Percentiles rank a stretch among this genome's conserved stretches.
These are phyloP conservation scores for Millerozyma miso DNA, from an alignment of 805 yeast species.

Conservation along the genomic window DNA sequence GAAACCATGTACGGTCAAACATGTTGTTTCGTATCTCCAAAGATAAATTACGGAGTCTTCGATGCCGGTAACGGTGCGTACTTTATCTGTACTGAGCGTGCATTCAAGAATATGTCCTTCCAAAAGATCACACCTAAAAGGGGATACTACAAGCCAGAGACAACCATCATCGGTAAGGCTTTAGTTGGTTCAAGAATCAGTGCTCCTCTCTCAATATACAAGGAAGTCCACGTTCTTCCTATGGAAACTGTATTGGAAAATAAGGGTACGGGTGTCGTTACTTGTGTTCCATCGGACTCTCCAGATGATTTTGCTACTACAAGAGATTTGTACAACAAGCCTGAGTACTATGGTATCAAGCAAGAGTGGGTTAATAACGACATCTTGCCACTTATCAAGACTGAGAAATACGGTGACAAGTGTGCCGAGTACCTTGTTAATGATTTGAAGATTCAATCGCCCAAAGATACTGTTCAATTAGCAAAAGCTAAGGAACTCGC, in stretches of 20 bases:
- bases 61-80: constrained; percentile 74
- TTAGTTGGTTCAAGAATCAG: constrained; percentile 82
- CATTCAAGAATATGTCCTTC: constrained; percentile 95
- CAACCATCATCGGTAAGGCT: constrained; percentile 60
- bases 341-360: constrained; percentile 83
- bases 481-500: constrained; percentile 93
- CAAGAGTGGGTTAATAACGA: constrained; percentile 82
- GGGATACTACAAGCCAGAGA: constrained; percentile 65
- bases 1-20: constrained; percentile 99
- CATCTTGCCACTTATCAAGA: constrained; percentile 66
- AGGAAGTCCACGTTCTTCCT: constrained; percentile 79
- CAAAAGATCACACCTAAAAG: constrained; percentile 89
- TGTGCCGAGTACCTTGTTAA: constrained; percentile 84
- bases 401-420: constrained; percentile 83
- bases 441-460: constrained; percentile 87
- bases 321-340: constrained; percentile 77
- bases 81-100: constrained; percentile 87
- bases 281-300: constrained; percentile 98
- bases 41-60: constrained; percentile 85
- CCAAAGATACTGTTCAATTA: constrained; percentile 82
- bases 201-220: constrained; percentile 75
- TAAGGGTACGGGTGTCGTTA: constrained; percentile 98
- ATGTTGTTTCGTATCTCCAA: constrained; percentile 96
- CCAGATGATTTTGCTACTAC: constrained; percentile 95
- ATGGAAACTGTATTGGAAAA: constrained; percentile 95